A percentile compares a stretch with the other conserved stretches of the same genome.
Evolutionary conservation across 2,329 filamentous ascomycete genomes (phyloP).

Genomic region (Epichloe glyceriae): DNA sequence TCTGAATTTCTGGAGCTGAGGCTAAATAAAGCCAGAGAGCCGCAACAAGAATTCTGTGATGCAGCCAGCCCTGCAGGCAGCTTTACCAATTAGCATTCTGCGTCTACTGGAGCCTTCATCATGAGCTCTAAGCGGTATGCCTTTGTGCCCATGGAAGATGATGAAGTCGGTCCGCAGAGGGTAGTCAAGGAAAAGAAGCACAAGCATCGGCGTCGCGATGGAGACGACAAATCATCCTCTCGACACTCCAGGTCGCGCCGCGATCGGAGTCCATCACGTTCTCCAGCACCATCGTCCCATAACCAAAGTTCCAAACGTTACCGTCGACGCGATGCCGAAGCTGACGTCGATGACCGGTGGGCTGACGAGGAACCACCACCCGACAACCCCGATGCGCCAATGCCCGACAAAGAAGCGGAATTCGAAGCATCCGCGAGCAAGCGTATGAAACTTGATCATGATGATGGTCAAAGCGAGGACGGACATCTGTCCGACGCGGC

Average conservation of each 20-base stretch:
- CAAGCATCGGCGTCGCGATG: slow-evolving; percentile 26
- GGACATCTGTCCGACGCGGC: slow-evolving; percentile 42
- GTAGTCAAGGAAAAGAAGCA: slow-evolving; percentile 36
- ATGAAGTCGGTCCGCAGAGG: slow-evolving; percentile 42
- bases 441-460: slow-evolving; percentile 50
- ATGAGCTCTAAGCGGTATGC: slow-evolving; percentile 51
- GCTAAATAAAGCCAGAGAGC: too few relatives aligned
- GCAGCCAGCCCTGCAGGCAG: too few relatives aligned
- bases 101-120: neutral
- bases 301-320: slow-evolving; percentile 27
- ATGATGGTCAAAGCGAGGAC: slow-evolving; percentile 32
- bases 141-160: slow-evolving; percentile 54
- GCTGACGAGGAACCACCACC: slow-evolving; percentile 57
- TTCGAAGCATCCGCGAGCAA: slow-evolving; percentile 60
- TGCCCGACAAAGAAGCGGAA: slow-evolving; percentile 38
- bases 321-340: slow-evolving; percentile 26
- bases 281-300: slow-evolving; percentile 15
- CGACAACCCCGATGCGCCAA: slow-evolving; percentile 20
- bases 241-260: slow-evolving; percentile 15
- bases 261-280: slow-evolving; percentile 22
- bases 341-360: slow-evolving; percentile 65
- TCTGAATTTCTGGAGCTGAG: too few relatives aligned
- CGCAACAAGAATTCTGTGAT: too few relatives aligned
- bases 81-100: neutral
- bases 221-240: slow-evolving; percentile 18